Base-by-base conservation (phyloP, 371 early-diverging fungal species). In the Apophysomyces sp. region DNA sequence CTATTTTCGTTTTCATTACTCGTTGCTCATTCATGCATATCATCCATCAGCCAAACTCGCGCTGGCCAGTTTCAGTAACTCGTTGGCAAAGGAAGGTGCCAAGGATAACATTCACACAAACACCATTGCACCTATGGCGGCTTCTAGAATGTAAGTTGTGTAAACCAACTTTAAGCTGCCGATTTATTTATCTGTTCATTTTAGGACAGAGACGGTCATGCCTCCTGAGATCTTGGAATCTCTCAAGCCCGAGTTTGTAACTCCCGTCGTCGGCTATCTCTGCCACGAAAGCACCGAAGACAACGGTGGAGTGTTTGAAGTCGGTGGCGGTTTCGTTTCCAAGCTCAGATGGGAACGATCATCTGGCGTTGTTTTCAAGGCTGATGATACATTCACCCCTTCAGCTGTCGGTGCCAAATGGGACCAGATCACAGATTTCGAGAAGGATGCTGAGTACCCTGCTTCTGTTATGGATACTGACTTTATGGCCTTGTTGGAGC, bases 61-160 rank as follows among this genome's bases (percentile, higher is more conserved):
- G 31, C 83, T 98, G 40, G 90, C 92, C 64, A 92, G 94, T 40
- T 92, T 99, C 71, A 87, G 94, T 64, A 80, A 86, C 68, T 91
- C 98, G 18, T 82, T 99, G 62, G 98, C 99, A 26, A 84, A 86
- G 44, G 99, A 99, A 80, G 99, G 99, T 61, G 91, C 80, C 52
- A 94, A 91, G 80, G 90, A 97, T 78, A 95, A 96, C 72, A 94
- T 98, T 37, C 85, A 86, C 67, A 73, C 76, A 77, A 99, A 99
- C 82, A 91, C 93, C 58, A 95, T 99, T 78, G 98, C 98, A 13
- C 99, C 99, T 57, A 88, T 97, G 76, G 98, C 99, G 55, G 98
- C 96, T 27, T 95, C 96, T 31, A 85, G 96, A 64, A 96, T 99
- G 95, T 80, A 75, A 65, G 69, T 36, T 27, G 11, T 13, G 16